Evolutionary conservation across 2,329 filamentous ascomycete genomes (phyloP).

Genomic region (Calcarisporium arbuscula): DNA sequence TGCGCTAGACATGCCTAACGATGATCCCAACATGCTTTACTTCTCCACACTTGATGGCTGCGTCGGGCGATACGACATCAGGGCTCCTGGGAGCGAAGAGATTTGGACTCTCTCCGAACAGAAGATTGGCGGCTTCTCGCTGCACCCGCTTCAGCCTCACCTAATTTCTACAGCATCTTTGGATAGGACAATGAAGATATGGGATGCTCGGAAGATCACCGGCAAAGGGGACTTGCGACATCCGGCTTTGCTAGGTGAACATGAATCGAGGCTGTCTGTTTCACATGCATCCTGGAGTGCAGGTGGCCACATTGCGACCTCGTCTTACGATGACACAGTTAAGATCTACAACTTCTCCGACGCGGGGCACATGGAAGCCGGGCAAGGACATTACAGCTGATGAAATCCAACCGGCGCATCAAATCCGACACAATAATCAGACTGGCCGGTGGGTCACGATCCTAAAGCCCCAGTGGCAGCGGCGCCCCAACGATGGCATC

Average conservation of each 20-base stretch:
- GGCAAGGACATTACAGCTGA: constrained; percentile 52
- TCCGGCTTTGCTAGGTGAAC: constrained; percentile 71
- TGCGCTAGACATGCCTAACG: constrained; percentile 69
- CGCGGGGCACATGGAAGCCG: constrained; percentile 50
- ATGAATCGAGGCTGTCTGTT: constrained; percentile 76
- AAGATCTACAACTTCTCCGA: constrained; percentile 80
- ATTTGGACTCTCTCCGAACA: constrained; percentile 77
- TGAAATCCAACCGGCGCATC: constrained; percentile 61
- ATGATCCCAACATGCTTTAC: constrained; percentile 67
- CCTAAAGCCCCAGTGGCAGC: constrained; percentile 80
- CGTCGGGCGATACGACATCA: constrained; percentile 75
- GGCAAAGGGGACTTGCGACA: constrained; percentile 53
- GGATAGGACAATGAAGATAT: constrained; percentile 83
- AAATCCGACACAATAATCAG: constrained; percentile 86
- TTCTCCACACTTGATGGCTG: constrained; percentile 82
- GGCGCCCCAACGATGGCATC: constrained; percentile 66
- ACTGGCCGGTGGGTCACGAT: constrained; percentile 91
- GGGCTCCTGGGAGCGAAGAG: constrained; percentile 51
- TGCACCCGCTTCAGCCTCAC: constrained; percentile 75
- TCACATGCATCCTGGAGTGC: constrained; percentile 88
- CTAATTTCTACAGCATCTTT: constrained; percentile 84
- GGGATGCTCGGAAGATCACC: constrained; percentile 79
- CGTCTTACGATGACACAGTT: constrained; percentile 90
- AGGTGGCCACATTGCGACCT: constrained; percentile 80
- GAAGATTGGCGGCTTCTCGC: constrained; percentile 90